Conservation (phyloP, 192 early-diverging fungal genomes). For the Podila epicladia region DNA sequence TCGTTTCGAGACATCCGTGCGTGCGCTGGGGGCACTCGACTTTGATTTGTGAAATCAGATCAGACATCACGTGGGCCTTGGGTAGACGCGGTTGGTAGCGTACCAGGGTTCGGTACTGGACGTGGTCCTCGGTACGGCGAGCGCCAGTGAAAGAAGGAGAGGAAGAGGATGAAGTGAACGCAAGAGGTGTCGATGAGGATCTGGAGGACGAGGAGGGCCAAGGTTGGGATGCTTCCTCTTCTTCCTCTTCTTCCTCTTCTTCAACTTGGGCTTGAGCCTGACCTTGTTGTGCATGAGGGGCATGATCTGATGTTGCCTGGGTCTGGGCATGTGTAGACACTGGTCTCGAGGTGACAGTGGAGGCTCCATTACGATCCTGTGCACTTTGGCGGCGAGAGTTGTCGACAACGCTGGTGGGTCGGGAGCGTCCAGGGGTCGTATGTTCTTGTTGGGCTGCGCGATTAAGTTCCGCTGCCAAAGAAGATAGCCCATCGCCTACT, state of each 20-base stretch:
- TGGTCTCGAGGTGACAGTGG: too few relatives aligned
- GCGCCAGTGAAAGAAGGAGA: not conserved
- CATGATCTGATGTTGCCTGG: not conserved
- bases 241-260: not conserved
- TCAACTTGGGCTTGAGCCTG: not conserved
- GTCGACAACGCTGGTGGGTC: not conserved
- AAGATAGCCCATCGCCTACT: not conserved
- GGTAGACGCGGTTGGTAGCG: constrained; percentile 43
- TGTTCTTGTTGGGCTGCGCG: not conserved
- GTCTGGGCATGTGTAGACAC: too few relatives aligned
- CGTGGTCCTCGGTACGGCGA: constrained; percentile 4
- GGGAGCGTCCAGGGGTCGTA: not conserved
- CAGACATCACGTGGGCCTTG: constrained; percentile 52
- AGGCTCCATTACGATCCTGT: not conserved
- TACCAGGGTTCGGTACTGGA: constrained; percentile 39
- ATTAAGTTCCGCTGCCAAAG: not conserved
- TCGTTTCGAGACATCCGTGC: constrained; percentile 22
- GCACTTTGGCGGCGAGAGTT: not conserved
- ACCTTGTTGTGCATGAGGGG: not conserved
- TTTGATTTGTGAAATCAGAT: constrained; percentile 40
- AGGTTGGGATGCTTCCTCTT: not conserved
- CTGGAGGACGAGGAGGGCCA: not conserved
- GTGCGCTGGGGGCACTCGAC: constrained; percentile 35
- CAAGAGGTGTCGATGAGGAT: not conserved
- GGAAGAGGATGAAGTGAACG: not conserved